Base-by-base conservation (phyloP, 441 rosid genomes). In the Macaranga tanarius region DNA sequence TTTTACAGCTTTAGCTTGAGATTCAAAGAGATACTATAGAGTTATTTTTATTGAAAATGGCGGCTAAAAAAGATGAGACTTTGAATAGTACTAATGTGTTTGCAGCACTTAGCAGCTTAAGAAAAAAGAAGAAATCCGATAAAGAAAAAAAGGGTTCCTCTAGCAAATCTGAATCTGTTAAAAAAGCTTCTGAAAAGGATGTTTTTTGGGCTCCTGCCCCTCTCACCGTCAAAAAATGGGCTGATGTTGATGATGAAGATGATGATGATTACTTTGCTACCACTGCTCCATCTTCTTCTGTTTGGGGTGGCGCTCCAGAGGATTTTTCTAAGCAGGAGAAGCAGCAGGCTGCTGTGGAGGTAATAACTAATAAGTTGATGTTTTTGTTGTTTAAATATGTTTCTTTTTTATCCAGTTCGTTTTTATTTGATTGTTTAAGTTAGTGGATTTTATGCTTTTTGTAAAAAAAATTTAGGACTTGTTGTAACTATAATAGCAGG, bases 91-190 rank as follows among this genome's bases (percentile, higher is more conserved):
- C 83, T 19, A 92, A 92, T 68, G 91, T 86, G 71, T 92, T 90
- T 70, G 97, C 94, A 0, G 97, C 97, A n/a, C 85, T 92, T 62
- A 92, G 81, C 69, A 83, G 86, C 65, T 79, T 88, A 47, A 85
- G 88, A 85, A 92, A 89, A 90, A 92, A 89, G 88, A 92, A 90
- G 94, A 90, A 92, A 79, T 78, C 88, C 0, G 91, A 87, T 1
- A 84, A 86, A 72, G 81, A 81, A 0, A 22, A 71, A 23, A 61
- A 75, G 67, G 85, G 84, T 1, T 79, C 86, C 19, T 82, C 89
- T 4, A 92, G 84, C 8, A 20, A 81, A 56, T 74, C 70, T 61
- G 72, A 66, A 12, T 72, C 75, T 72, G 61, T 72, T 25, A 77
- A 85, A 55, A 87, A 81, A 79, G 86, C 80, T 69, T 45, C 62